Percentiles rank a stretch among this genome's conserved stretches.
phyloP scores from a whole-genome alignment of 495 filamentous ascomycete species.

The Aspergillus nidulans region DNA sequence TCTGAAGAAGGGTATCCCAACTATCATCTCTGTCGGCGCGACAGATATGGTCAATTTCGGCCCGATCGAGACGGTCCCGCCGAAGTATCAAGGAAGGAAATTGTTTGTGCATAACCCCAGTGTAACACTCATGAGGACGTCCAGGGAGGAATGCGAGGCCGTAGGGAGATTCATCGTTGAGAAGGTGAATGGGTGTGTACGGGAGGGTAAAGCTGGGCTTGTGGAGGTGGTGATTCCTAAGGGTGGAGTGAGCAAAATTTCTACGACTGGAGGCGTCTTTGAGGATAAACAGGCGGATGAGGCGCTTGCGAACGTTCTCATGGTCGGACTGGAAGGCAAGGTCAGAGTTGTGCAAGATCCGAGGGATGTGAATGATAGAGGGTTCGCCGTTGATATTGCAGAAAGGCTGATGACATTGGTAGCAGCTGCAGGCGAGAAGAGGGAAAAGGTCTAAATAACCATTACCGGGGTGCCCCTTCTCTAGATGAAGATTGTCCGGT shows the following conservation, averaged over 20 bases:
- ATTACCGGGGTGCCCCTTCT: no score
- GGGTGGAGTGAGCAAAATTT: conserved; percentile 47
- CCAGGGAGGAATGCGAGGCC: conserved; percentile 44
- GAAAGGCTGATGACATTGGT: neutral
- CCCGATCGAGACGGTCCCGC: conserved; percentile 48
- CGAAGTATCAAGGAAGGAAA: conserved; percentile 36
- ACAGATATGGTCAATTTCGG: conserved; percentile 71
- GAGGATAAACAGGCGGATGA: conserved; percentile 42
- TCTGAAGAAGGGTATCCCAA: conserved; percentile 50
- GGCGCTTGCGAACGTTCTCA: conserved; percentile 42
- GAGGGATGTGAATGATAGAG: conserved; percentile 43
- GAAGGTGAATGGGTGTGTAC: conserved; percentile 39
- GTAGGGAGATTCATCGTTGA: conserved; percentile 50
- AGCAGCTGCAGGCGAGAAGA: no score
- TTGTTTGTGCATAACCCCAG: conserved; percentile 60
- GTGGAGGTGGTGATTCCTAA: conserved; percentile 55
- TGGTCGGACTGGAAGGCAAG: conserved; percentile 32
- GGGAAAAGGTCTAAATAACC: no score
- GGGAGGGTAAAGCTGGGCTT: conserved; percentile 19
- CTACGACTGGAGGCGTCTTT: conserved; percentile 33
- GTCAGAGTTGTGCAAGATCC: conserved; percentile 33
- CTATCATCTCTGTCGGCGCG: conserved; percentile 60
- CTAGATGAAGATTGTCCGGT: no score
- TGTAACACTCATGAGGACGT: conserved; percentile 62
- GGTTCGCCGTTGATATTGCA: conserved; percentile 26